Conservation (phyloP, 345 rosid genomes). For the Rhizophora mangle region DNA sequence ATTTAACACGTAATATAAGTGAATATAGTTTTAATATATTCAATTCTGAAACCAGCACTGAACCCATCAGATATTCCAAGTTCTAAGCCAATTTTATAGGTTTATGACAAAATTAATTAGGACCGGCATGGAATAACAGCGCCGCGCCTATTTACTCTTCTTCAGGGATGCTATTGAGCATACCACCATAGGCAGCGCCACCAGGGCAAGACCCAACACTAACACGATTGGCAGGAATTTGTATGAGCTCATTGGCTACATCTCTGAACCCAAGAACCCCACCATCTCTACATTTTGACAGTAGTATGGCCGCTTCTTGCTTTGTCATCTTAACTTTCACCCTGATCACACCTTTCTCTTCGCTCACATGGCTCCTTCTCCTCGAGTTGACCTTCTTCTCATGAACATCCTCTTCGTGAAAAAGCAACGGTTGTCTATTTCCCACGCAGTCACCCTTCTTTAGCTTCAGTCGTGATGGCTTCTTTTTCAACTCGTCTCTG, state of each 20-base stretch:
- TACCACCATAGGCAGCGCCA: not conserved
- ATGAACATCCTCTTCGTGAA: not conserved
- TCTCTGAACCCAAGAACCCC: slow-evolving; percentile 10
- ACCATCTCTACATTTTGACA: slow-evolving; percentile 9
- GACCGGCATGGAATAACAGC: too few relatives aligned
- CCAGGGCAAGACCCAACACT: not conserved
- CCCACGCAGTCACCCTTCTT: not conserved
- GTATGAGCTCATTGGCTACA: not conserved
- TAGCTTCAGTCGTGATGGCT: not conserved
- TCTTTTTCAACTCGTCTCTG: slow-evolving; percentile 3
- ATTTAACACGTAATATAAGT: too few relatives aligned
- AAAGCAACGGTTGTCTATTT: not conserved
- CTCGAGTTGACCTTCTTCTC: too few relatives aligned
- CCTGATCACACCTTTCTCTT: not conserved
- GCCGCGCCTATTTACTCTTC: not conserved
- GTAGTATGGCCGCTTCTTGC: slow-evolving; percentile 2
- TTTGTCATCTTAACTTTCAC: slow-evolving; percentile 12
- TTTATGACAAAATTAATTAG: too few relatives aligned
- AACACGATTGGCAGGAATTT: slow-evolving; percentile 6
- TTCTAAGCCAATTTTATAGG: too few relatives aligned
- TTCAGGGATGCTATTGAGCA: not conserved
- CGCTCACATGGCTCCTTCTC: not conserved
- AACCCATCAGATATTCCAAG: too few relatives aligned
- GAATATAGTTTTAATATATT: too few relatives aligned
- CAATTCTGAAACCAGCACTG: too few relatives aligned